A percentile compares a stretch with the other conserved stretches of the same genome.
phyloP scores from a whole-genome alignment of 352 stramenopile genomes.

The Detonula confervacea region DNA sequence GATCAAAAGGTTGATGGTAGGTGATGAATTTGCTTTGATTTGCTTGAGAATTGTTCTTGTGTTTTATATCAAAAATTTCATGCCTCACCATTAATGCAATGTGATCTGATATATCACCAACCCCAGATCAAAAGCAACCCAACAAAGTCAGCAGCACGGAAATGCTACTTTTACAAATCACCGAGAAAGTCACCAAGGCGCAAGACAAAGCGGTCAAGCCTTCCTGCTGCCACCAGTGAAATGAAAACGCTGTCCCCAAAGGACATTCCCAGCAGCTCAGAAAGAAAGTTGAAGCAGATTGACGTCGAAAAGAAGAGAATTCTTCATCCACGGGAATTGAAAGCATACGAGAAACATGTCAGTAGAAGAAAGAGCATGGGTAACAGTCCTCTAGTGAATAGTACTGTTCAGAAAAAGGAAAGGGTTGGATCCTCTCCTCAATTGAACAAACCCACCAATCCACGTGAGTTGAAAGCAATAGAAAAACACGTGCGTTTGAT shows the following conservation, averaged over 20 bases:
- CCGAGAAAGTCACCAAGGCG: constrained; percentile 4
- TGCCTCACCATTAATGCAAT: not conserved
- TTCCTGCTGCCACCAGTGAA: not conserved
- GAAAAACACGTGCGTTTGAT: constrained; percentile 17
- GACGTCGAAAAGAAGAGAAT: no score
- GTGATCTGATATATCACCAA: not conserved
- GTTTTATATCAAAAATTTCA: not conserved
- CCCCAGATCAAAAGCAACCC: not conserved
- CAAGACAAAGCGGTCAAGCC: not conserved
- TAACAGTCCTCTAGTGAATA: not conserved
- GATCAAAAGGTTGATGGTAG: no score
- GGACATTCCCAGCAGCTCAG: not conserved
- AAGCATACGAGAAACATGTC: constrained; percentile 11
- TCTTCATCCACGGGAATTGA: constrained; percentile 11
- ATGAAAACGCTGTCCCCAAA: not conserved
- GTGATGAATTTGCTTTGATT: not conserved
- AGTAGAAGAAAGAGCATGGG: not conserved
- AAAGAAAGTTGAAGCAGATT: not conserved
- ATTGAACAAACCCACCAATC: not conserved
- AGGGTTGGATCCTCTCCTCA: constrained; percentile 15
- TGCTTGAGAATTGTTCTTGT: not conserved
- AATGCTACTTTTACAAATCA: constrained; percentile 33
- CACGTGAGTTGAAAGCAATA: constrained; percentile 15
- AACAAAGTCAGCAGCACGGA: constrained; percentile 19
- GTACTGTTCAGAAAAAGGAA: not conserved